Percentiles rank a stretch among this genome's conserved stretches.
Evolutionary conservation across 2,329 filamentous ascomycete species (phyloP).

Genomic region (Diaporthe sp.): DNA sequence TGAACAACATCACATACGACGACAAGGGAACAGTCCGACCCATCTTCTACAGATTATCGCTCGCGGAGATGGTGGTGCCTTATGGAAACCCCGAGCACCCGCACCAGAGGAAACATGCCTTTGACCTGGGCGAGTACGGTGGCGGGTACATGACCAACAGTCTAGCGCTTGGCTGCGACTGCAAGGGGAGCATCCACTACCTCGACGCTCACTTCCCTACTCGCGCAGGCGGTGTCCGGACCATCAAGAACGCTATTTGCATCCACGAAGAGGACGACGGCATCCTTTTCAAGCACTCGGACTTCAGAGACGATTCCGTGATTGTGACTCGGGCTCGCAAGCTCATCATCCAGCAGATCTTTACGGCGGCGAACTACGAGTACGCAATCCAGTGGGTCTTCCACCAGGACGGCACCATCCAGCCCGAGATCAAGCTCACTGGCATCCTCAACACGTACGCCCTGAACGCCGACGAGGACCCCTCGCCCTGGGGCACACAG

Average conservation of each 20-base stretch:
- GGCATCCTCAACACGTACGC: slow-evolving; percentile 94
- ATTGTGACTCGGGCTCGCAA: slow-evolving; percentile 90
- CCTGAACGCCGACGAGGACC: slow-evolving; percentile 84
- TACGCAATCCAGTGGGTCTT: slow-evolving; percentile 88
- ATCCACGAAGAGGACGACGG: slow-evolving; percentile 95
- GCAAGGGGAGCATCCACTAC: slow-evolving; percentile 92
- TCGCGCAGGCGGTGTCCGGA: slow-evolving; percentile 78
- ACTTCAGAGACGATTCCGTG: slow-evolving; percentile 90
- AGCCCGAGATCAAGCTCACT: slow-evolving; percentile 91
- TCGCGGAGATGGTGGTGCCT: slow-evolving; percentile 95
- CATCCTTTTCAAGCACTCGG: slow-evolving; percentile 93
- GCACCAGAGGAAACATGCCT: slow-evolving; percentile 85
- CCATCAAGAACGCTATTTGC: slow-evolving; percentile 94
- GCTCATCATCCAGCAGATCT: slow-evolving; percentile 89
- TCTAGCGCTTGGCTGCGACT: slow-evolving; percentile 82
- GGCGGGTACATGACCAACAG: slow-evolving; percentile 88
- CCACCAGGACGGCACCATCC: slow-evolving; percentile 91
- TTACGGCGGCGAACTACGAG: slow-evolving; percentile 96
- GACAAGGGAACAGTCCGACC: slow-evolving; percentile 83
- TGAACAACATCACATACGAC: slow-evolving; percentile 91
- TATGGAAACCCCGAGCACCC: slow-evolving; percentile 86
- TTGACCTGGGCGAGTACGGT: slow-evolving; percentile 85
- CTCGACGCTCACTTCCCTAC: slow-evolving; percentile 90
- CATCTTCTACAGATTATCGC: slow-evolving; percentile 88
- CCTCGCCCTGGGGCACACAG: slow-evolving; percentile 89